Conservation (phyloP, 139 green algal species). For the Zygnema circumcarinatum region DNA sequence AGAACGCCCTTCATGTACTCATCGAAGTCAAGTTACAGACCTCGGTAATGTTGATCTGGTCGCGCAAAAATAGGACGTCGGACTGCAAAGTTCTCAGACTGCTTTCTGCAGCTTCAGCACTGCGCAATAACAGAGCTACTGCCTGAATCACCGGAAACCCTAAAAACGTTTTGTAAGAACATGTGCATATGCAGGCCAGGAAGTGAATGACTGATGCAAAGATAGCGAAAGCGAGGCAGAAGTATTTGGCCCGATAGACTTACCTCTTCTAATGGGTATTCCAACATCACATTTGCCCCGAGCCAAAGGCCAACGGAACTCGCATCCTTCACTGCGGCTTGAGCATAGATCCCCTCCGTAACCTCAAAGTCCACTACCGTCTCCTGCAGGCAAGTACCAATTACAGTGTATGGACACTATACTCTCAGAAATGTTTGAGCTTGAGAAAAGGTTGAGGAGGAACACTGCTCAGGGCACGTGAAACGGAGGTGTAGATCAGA, state of each 20-base stretch:
- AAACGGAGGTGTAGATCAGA: no score
- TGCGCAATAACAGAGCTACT: conserved; percentile 25
- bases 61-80: conserved; percentile 42
- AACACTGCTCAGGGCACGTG: no score
- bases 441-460: no score
- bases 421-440: conserved; percentile 4
- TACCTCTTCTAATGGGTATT: conserved; percentile 77
- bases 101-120: conserved; percentile 12
- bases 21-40: no score
- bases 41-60: conserved; percentile 39
- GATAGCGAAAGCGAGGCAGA: background rate
- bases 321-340: conserved; percentile 65
- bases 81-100: conserved; percentile 8
- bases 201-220: background rate
- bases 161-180: background rate
- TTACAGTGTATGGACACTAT: background rate
- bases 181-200: background rate
- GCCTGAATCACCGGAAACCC: background rate
- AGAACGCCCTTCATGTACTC: no score
- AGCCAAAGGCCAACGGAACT: conserved; percentile 78
- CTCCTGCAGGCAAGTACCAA: conserved; percentile 33
- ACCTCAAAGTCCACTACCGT: conserved; percentile 70
- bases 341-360: conserved; percentile 70
- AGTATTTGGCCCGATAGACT: background rate
- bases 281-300: conserved; percentile 83